Base-by-base conservation (phyloP, 2,329 filamentous ascomycete species). In the Dryadomyces sulphureus region DNA sequence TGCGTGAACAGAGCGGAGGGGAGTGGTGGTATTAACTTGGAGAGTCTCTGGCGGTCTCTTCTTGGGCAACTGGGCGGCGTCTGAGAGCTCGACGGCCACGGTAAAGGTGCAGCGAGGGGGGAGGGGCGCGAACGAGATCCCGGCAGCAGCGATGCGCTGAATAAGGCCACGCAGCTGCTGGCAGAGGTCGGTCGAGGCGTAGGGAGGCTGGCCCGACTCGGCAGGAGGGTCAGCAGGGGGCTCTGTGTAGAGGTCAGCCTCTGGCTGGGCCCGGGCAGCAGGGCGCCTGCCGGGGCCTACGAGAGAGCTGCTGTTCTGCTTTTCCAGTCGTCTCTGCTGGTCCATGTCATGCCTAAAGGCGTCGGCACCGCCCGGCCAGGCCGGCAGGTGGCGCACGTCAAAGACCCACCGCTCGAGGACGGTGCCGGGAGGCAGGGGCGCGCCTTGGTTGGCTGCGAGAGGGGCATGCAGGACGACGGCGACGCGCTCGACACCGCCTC, bases 91-190 rank as follows among this genome's bases (percentile, higher is more conserved):
- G 36, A 90, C 72, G 0, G 79, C 81, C n/a, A 90, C 60, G 0
- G 82, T 85, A 59, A 84, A 90, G 0, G 81, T 83, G 59, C 82
- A 87, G 1, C 73, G 72, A 2, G 68, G 62, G 0, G 83, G 81
- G 20, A 88, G 58, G 0, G 69, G 61, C 0, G 60, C 63, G 50
- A 86, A 66, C 46, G 65, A 69, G 49, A 77, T 70, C 8, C 70
- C 75, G 3, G 74, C 70, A 48, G 77, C 72, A 0, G 76, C 72
- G 14, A 90, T 63, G 41, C 75, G 72, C 45, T 73, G 65, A 53
- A 90, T 65, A 0, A 77, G 77, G 2, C 75, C 84, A 22, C 84
- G 72, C 40, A 90, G 69, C 51, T 85, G 78, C 62, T 89, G 81
- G 44, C 84, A 74, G 6, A 90, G 67, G 56, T 89, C 75, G 0